Base-by-base conservation (phyloP, 2,329 filamentous ascomycete genomes). In the Sarocladium oryzae region DNA sequence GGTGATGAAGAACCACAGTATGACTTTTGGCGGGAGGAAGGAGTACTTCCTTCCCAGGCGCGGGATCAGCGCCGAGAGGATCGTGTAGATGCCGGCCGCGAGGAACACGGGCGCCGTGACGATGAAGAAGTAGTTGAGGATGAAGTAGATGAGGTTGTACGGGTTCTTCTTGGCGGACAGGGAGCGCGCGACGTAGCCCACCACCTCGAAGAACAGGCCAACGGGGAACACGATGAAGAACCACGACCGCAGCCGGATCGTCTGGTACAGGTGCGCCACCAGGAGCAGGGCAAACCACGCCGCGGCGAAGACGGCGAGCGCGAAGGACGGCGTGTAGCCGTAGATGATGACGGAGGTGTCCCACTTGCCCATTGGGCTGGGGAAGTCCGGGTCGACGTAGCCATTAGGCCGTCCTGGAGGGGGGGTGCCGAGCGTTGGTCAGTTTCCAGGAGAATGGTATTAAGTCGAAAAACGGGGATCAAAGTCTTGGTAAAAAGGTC, bases 121-220 rank as follows among this genome's bases (percentile, higher is more conserved):
- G 61, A 82, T 79, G 67, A 79, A 79, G 68, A 82, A 82, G 66
- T 81, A 81, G 58, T 79, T 76, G 41, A 78, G 63, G 35, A 82
- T 75, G 56, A 81, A 82, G 66, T 73, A 81, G 33, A 73, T 63
- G 15, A 80, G 67, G 54, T 72, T 67, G 60, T 80, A 81, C 0
- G 78, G 78, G 54, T 79, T 69, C 40, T 70, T 64, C 55, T 71
- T 68, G 23, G 73, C 67, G 1, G 72, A 75, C n/a, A 78, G 68
- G 2, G 66, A 64, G 8, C 75, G 71, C 48, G 73, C 71, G 50
- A 72, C 59, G 57, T 79, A 79, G 36, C 75, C 76, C 24, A 77
- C 60, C 15, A 78, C 63, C 56, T 79, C 76, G 57, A 78, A 71
- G 15, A 70, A 33, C 1, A 72, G 64, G 15, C 69, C 73, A 43